Conservation (phyloP, 148 eudicot species). For the Selenicereus undatus region DNA sequence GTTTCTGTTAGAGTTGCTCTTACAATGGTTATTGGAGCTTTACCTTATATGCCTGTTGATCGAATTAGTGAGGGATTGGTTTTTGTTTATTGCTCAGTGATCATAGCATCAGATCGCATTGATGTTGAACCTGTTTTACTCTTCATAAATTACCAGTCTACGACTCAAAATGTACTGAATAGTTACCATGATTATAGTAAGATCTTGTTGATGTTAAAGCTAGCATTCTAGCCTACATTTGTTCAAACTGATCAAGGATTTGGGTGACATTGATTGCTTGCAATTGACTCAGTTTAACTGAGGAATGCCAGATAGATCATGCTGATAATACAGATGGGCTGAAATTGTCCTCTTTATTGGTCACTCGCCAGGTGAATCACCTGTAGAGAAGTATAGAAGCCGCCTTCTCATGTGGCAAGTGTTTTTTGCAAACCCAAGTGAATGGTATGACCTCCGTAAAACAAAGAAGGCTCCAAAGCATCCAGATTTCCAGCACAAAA, state of each 20-base stretch:
- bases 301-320: neutral
- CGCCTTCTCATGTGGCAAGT: slow-evolving; percentile 62
- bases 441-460: slow-evolving; percentile 59
- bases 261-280: neutral
- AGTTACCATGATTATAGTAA: neutral
- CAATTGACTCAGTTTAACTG: neutral
- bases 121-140: neutral
- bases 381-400: slow-evolving; percentile 26
- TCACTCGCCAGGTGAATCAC: slow-evolving; percentile 25
- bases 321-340: neutral
- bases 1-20: neutral
- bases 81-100: neutral
- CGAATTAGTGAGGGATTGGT: too few relatives aligned
- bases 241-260: neutral
- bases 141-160: neutral
- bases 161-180: neutral
- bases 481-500: slow-evolving; percentile 72
- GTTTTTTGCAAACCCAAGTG: slow-evolving; percentile 57
- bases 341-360: slow-evolving; percentile 11
- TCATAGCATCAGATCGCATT: neutral
- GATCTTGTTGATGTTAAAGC: neutral
- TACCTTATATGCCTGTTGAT: neutral
- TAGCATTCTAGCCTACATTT: too few relatives aligned
- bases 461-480: slow-evolving; percentile 37
- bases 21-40: too few relatives aligned